These are phyloP conservation scores for Raphanus hybrid DNA, from an alignment of 441 rosid genomes.

Conservation along the genomic window DNA sequence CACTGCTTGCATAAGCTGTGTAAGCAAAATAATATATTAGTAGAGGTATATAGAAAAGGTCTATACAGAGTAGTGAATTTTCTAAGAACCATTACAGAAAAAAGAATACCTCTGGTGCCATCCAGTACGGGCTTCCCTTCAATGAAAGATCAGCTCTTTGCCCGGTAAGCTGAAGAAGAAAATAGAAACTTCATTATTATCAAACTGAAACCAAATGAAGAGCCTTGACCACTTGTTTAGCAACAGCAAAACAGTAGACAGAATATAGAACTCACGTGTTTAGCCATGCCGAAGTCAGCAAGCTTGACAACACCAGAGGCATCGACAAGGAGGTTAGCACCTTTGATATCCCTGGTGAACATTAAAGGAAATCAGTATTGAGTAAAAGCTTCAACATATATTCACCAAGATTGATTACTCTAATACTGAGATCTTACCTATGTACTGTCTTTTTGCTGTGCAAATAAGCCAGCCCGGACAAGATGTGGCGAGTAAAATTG, in stretches of 20 bases:
- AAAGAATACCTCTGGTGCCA: conserved; percentile 95
- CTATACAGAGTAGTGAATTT: background rate
- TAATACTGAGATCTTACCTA: conserved; percentile 51
- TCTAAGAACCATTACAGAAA: conserved; percentile 5
- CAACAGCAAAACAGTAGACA: conserved; percentile 7
- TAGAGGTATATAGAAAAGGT: background rate
- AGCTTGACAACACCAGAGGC: conserved; percentile 96
- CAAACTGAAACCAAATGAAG: conserved; percentile 19
- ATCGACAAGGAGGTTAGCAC: conserved; percentile 96
- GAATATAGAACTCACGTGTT: conserved; percentile 68
- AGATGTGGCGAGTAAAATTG: conserved; percentile 89
- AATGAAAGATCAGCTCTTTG: conserved; percentile 88
- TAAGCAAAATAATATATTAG: conserved; percentile 40
- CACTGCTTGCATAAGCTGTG: conserved; percentile 91
- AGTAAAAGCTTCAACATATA: conserved; percentile 7
- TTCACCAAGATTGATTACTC: conserved; percentile 13
- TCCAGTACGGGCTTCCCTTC: conserved; percentile 98
- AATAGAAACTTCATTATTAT: conserved; percentile 22
- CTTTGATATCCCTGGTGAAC: conserved; percentile 84
- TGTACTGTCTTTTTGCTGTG: conserved; percentile 90
- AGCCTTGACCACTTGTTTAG: background rate
- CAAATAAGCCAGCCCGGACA: conserved; percentile 87
- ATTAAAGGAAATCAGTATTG: conserved; percentile 9
- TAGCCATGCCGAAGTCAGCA: conserved; percentile 99
- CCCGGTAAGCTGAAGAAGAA: conserved; percentile 74